phyloP scores from a whole-genome alignment of 2,329 filamentous ascomycete species.

The Microcyclospora tardicrescens region DNA sequence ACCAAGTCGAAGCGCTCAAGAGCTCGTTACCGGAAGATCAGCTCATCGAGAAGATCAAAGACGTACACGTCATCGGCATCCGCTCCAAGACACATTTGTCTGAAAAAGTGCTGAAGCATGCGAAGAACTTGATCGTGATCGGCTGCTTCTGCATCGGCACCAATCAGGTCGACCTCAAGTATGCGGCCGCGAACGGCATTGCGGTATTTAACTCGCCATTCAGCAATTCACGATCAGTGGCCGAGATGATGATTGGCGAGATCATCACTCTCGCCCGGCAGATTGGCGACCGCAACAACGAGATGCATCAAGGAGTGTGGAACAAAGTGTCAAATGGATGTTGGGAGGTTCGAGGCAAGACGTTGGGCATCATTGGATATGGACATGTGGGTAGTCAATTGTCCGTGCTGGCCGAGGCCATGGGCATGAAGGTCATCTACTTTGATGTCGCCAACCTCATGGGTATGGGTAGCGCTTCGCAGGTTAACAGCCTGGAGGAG shows the following conservation, averaged over 20 bases:
- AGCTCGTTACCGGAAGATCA: slow-evolving; percentile 81
- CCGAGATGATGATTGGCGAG: slow-evolving; percentile 87
- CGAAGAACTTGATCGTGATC: slow-evolving; percentile 87
- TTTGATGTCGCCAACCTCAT: slow-evolving; percentile 92
- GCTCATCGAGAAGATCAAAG: slow-evolving; percentile 94
- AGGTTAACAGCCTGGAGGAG: slow-evolving; percentile 64
- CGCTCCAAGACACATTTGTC: slow-evolving; percentile 95
- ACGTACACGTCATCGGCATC: slow-evolving; percentile 95
- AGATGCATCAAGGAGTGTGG: slow-evolving; percentile 91
- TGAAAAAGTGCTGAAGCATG: slow-evolving; percentile 69
- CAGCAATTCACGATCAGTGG: slow-evolving; percentile 92
- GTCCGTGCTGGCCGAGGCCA: slow-evolving; percentile 86
- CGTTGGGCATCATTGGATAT: slow-evolving; percentile 89
- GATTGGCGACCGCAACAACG: slow-evolving; percentile 80
- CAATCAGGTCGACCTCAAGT: slow-evolving; percentile 82
- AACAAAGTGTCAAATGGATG: slow-evolving; percentile 95
- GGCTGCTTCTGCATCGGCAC: slow-evolving; percentile 99
- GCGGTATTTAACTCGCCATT: slow-evolving; percentile 99
- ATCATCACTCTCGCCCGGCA: slow-evolving; percentile 88
- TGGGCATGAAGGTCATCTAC: slow-evolving; percentile 98
- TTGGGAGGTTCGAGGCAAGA: slow-evolving; percentile 98
- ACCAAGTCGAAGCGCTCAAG: slow-evolving; percentile 89
- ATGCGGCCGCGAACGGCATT: slow-evolving; percentile 72
- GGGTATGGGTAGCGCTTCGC: slow-evolving; percentile 76
- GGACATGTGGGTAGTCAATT: slow-evolving; percentile 95